Percentiles rank a stretch among this genome's conserved stretches.
Conservation (phyloP, 1,139 yeast genomes). For the Pichia sp. region DNA sequence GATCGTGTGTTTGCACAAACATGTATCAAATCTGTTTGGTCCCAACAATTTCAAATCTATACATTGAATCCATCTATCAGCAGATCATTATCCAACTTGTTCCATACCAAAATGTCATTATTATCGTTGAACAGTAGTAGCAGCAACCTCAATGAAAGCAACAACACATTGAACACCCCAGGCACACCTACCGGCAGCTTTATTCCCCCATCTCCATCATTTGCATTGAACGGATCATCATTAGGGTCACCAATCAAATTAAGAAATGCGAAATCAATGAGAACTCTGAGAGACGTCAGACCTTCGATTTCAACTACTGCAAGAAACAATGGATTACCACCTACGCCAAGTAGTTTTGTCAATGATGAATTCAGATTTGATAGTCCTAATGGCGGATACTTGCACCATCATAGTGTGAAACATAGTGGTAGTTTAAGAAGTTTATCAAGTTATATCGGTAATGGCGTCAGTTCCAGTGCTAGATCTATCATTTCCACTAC, state of each 20-base stretch:
- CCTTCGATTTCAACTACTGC: not conserved
- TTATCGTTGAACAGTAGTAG: conserved; percentile 6
- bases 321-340: not conserved
- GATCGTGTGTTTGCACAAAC: conserved; percentile 20
- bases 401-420: conserved; percentile 28
- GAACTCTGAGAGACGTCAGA: conserved; percentile 8
- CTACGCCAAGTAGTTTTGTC: not conserved
- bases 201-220: conserved; percentile 18
- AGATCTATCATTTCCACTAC: not conserved
- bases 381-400: not conserved
- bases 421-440: conserved; percentile 80
- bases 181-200: conserved; percentile 8
- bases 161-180: conserved; percentile 4
- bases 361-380: not conserved
- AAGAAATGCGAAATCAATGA: conserved; percentile 12
- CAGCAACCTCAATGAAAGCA: not conserved
- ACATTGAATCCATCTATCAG: conserved; percentile 14
- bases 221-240: conserved; percentile 5
- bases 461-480: not conserved
- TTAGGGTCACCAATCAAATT: conserved; percentile 15
- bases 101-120: conserved; percentile 12
- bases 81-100: conserved; percentile 17
- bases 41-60: conserved; percentile 14
- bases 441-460: conserved; percentile 8
- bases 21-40: conserved; percentile 18